Evolutionary conservation across 257 asterid genomes (phyloP), one percentile per base, ranked within the genome.

Genomic region (Linderniella brevidens): DNA sequence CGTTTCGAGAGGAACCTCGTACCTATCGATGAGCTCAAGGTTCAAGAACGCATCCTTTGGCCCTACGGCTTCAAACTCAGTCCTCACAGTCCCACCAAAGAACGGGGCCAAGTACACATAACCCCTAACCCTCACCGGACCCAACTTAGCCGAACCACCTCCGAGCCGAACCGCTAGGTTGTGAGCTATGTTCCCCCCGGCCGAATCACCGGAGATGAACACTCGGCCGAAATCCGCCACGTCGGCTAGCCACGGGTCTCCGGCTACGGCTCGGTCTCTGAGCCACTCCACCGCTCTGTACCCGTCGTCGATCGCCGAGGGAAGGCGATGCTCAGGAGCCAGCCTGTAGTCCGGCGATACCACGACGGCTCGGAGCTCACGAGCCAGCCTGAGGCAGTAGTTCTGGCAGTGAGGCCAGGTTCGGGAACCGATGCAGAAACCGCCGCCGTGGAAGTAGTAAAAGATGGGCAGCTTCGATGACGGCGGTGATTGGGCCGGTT

Each of bases 161-260:
- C 87, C 58, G 37, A 86, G 68, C 68, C 72, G 67, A 53, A 79
- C 76, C 37, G 95, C 88, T 66, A 82, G 58, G 39, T 86, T 94
- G 64, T 86, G 97, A 19, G 95, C 95, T 52, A 86, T 38, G 68
- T 68, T 86, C 46, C 95, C 97, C 13, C 97, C 97, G 25, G 94
- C 79, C 1, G 97, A 86, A 59, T 86, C 97, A 0, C 93, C 97
- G 20, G 77, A 12, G 0, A 86, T 44, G 38, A 67, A 82, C 55
- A 79, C 92, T 55, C 58, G 55, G 9, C 62, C 77, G 36, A 74
- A 77, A 52, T 77, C 92, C 10, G 77, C 56, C 17, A 18, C 53
- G 9, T 69, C 67, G 20, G 46, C 54, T 9, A 10, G 8, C 46
- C 71, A 4, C 84, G 64, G 77, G 1, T 29, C 45, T 5, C 49